These are phyloP conservation scores for Avena insularis DNA, from an alignment of 176 grass and related monocot species.

Conservation along the genomic window DNA sequence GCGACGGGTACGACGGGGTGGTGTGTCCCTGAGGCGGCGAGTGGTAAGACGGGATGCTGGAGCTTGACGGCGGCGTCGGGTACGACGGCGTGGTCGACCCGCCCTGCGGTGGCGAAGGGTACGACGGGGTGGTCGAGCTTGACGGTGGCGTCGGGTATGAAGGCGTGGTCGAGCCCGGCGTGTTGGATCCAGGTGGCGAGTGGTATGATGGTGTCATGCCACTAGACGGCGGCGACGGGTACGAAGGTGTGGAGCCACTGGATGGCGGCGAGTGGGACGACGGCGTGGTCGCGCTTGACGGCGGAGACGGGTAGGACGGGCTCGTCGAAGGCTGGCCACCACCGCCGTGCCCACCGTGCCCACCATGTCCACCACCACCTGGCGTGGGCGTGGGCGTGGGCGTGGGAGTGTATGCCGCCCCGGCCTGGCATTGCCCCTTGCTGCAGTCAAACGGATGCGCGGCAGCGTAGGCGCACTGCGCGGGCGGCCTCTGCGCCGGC, in stretches of 20 bases:
- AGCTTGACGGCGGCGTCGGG: neutral
- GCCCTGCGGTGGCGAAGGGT: neutral
- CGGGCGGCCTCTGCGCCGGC: slow-evolving; percentile 40
- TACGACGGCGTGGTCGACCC: slow-evolving; percentile 31
- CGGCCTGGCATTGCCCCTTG: slow-evolving; percentile 67
- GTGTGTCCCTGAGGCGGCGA: slow-evolving; percentile 22
- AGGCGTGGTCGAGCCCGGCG: slow-evolving; percentile 20
- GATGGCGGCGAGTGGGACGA: neutral
- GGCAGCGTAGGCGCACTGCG: slow-evolving; percentile 60
- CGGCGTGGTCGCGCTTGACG: neutral
- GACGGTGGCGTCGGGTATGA: slow-evolving; percentile 8
- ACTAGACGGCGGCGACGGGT: neutral
- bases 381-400: slow-evolving; percentile 31
- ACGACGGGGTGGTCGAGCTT: neutral
- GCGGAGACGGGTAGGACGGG: slow-evolving; percentile 35
- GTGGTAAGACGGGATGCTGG: slow-evolving; percentile 27
- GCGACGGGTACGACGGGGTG: neutral
- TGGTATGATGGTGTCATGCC: neutral
- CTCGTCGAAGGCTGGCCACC: slow-evolving; percentile 5
- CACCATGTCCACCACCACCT: neutral
- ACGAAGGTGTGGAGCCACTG: neutral
- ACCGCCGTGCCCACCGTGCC: neutral
- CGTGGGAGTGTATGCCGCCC: neutral
- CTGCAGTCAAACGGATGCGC: slow-evolving; percentile 78
- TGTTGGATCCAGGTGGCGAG: slow-evolving; percentile 32